Evolutionary conservation across 345 rosid genomes (phyloP).

Genomic region (Citrus hindsii): DNA sequence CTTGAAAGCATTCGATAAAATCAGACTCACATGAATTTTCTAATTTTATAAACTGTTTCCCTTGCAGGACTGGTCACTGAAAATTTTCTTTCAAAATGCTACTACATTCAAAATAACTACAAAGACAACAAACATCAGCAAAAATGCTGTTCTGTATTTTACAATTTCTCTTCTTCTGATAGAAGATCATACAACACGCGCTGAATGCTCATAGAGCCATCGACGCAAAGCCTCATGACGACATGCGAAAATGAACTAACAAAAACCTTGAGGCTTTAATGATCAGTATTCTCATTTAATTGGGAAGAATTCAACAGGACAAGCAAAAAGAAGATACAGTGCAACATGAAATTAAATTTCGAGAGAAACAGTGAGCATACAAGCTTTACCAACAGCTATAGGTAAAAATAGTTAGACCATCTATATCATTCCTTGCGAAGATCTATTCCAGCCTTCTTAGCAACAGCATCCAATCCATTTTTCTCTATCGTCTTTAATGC

Average conservation of each 20-base stretch:
- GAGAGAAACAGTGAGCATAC: not conserved
- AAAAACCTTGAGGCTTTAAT: not conserved
- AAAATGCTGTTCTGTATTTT: not conserved
- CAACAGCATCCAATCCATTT: slow-evolving; percentile 92
- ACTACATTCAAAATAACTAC: not conserved
- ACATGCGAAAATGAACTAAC: not conserved
- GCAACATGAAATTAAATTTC: not conserved
- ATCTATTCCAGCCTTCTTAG: slow-evolving; percentile 95
- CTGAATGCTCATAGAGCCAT: not conserved
- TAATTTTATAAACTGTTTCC: too few relatives aligned
- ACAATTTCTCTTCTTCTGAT: not conserved
- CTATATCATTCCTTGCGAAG: slow-evolving; percentile 56
- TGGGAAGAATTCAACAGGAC: not conserved
- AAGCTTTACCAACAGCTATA: not conserved
- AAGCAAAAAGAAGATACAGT: not conserved
- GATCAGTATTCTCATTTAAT: not conserved
- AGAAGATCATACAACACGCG: not conserved
- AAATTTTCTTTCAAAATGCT: not conserved
- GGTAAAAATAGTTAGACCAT: not conserved
- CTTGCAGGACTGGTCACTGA: too few relatives aligned
- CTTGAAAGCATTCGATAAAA: too few relatives aligned
- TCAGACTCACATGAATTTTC: too few relatives aligned
- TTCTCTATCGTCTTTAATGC: slow-evolving; percentile 94
- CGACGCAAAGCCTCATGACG: not conserved
- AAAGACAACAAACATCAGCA: not conserved